Percentiles rank a stretch among this genome's conserved stretches.
phyloP scores from a whole-genome alignment of 2,329 filamentous ascomycete genomes.

The Aspergillus ibericus region DNA sequence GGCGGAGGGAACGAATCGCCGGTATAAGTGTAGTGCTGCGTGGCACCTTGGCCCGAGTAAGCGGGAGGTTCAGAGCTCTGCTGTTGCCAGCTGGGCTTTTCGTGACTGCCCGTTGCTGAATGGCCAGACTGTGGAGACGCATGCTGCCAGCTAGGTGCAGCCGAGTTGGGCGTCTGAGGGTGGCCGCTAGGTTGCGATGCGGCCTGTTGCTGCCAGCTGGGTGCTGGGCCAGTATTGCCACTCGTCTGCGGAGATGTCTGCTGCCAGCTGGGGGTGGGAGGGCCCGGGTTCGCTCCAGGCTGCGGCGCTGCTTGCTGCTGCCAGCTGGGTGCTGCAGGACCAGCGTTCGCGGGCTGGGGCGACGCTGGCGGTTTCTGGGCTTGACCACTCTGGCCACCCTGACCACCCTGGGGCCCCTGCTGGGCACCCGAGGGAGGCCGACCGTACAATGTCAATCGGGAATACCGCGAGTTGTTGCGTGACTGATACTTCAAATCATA shows the following conservation, averaged over 20 bases:
- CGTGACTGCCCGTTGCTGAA: neutral
- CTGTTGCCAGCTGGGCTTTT: slow-evolving; percentile 1
- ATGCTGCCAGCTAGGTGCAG: slow-evolving; percentile 3
- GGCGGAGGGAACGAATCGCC: slow-evolving; percentile 42
- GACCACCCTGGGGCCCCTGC: slow-evolving; percentile 16
- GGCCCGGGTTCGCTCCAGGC: slow-evolving; percentile 2
- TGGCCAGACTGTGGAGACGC: slow-evolving; percentile 6
- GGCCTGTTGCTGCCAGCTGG: slow-evolving; percentile 7
- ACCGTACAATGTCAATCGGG: slow-evolving; percentile 36
- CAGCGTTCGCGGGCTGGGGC: slow-evolving; percentile 4
- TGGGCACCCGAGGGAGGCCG: slow-evolving; percentile 28
- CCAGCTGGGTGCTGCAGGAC: slow-evolving; percentile 4
- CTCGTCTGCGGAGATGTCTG: neutral
- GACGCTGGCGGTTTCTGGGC: neutral
- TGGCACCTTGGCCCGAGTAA: slow-evolving; percentile 6
- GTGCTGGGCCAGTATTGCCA: neutral
- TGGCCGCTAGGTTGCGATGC: slow-evolving; percentile 1
- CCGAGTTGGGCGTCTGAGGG: neutral
- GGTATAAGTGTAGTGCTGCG: slow-evolving; percentile 29
- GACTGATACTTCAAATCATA: slow-evolving; percentile 76
- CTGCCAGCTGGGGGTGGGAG: slow-evolving; percentile 2
- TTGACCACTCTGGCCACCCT: slow-evolving; percentile 18
- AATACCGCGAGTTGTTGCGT: slow-evolving; percentile 54
- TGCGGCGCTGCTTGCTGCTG: slow-evolving; percentile 14
- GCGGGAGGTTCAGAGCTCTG: neutral